phyloP scores from a whole-genome alignment of 257 asterid genomes.

The Solanum pimpinellifolium region DNA sequence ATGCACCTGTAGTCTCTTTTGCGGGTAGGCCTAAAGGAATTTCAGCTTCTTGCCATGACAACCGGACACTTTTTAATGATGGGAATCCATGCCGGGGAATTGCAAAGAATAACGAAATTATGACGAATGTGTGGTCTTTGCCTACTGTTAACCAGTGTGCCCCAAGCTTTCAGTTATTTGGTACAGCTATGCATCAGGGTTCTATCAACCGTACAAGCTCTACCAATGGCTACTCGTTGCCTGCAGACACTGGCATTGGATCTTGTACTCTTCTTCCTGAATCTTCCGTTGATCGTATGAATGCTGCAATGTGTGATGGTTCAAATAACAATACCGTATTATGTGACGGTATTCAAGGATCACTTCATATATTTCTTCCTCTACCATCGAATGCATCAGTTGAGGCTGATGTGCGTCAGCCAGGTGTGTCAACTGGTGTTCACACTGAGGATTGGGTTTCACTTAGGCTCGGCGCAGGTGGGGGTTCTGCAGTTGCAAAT shows the following conservation, averaged over 20 bases:
- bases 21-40: slow-evolving; percentile 36
- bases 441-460: slow-evolving; percentile 79
- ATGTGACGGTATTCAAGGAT: slow-evolving; percentile 56
- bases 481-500: slow-evolving; percentile 33
- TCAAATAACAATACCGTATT: slow-evolving; percentile 60
- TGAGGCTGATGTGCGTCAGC: slow-evolving; percentile 41
- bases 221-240: slow-evolving; percentile 35
- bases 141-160: slow-evolving; percentile 57
- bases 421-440: slow-evolving; percentile 46
- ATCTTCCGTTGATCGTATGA: slow-evolving; percentile 27
- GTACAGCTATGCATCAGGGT: slow-evolving; percentile 54
- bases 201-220: slow-evolving; percentile 41
- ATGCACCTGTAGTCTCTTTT: slow-evolving; percentile 27
- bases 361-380: slow-evolving; percentile 91
- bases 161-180: slow-evolving; percentile 73
- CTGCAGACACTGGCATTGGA: slow-evolving; percentile 37
- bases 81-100: slow-evolving; percentile 40
- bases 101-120: slow-evolving; percentile 45
- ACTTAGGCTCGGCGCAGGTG: slow-evolving; percentile 75
- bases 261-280: slow-evolving; percentile 43
- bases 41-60: slow-evolving; percentile 47
- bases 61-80: slow-evolving; percentile 31
- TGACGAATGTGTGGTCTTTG: slow-evolving; percentile 60
- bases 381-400: slow-evolving; percentile 48
- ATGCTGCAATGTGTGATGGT: slow-evolving; percentile 29